Evolutionary conservation across 176 grass and related monocot species (phyloP).

Genomic region (Cenchrus purpureus): DNA sequence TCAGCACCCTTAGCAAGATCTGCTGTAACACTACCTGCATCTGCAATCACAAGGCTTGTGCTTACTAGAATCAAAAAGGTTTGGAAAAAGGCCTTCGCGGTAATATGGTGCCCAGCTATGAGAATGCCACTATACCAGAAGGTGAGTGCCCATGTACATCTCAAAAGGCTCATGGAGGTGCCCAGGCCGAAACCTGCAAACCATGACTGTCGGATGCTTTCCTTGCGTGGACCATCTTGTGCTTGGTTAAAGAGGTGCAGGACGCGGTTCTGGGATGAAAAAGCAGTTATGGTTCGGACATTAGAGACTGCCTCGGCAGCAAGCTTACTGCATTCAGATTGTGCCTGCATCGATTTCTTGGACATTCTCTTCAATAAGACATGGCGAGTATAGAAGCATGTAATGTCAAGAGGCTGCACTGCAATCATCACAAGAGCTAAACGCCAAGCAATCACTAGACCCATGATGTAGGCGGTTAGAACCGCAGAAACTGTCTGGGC

Average conservation of each 20-base stretch:
- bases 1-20: slow-evolving; percentile 92
- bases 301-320: slow-evolving; percentile 93
- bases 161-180: slow-evolving; percentile 81
- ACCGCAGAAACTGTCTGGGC: slow-evolving; percentile 84
- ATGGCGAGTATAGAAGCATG: slow-evolving; percentile 81
- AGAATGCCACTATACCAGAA: slow-evolving; percentile 94
- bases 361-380: slow-evolving; percentile 83
- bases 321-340: slow-evolving; percentile 82
- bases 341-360: slow-evolving; percentile 72
- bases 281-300: slow-evolving; percentile 82
- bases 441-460: slow-evolving; percentile 80
- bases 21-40: slow-evolving; percentile 91
- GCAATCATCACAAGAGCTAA: slow-evolving; percentile 88
- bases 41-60: slow-evolving; percentile 90
- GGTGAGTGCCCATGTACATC: slow-evolving; percentile 80
- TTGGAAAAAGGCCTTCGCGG: slow-evolving; percentile 75
- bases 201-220: slow-evolving; percentile 84
- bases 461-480: slow-evolving; percentile 77
- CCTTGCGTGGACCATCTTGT: slow-evolving; percentile 65
- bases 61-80: slow-evolving; percentile 93
- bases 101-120: slow-evolving; percentile 60
- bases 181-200: slow-evolving; percentile 77
- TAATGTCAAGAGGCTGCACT: slow-evolving; percentile 81
- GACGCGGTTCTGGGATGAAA: slow-evolving; percentile 85
- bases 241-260: slow-evolving; percentile 65